Conservation (phyloP, 345 rosid genomes). For the Garcia nutans region DNA sequence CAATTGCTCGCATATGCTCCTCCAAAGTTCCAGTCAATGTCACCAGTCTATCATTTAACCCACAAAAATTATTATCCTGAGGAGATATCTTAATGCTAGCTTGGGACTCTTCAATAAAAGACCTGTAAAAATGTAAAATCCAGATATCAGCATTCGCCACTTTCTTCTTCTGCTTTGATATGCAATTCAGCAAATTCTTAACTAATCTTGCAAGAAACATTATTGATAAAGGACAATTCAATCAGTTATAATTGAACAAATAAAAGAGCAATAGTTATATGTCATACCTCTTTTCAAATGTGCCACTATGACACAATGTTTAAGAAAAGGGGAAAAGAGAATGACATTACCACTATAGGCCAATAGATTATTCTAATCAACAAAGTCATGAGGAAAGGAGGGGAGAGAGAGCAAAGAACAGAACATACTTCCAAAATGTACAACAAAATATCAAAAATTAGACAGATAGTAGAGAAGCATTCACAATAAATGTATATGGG, state of each 20-base stretch:
- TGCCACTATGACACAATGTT: background rate
- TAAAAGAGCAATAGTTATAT: background rate
- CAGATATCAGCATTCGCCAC: constrained; percentile 19
- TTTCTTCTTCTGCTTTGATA: constrained; percentile 3
- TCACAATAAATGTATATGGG: background rate
- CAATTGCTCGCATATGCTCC: constrained; percentile 89
- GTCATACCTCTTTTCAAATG: background rate
- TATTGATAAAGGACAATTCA: constrained; percentile 7
- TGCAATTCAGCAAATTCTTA: background rate
- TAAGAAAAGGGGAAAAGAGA: background rate
- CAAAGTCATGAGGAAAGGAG: background rate
- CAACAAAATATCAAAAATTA: background rate
- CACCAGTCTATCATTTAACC: constrained; percentile 92
- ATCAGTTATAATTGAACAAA: background rate
- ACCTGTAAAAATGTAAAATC: constrained; percentile 52
- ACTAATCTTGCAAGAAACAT: constrained; percentile 4
- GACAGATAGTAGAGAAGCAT: background rate
- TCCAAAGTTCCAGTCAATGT: constrained; percentile 80
- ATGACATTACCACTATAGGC: background rate
- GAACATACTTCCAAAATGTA: background rate
- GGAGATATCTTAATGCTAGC: constrained; percentile 96
- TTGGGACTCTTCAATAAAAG: constrained; percentile 93
- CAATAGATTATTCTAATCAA: background rate
- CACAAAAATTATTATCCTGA: constrained; percentile 77
- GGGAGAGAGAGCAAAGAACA: background rate